Evolutionary conservation across 768 basidiomycete genomes (phyloP).

Genomic region (Vishniacozyma victoriae): DNA sequence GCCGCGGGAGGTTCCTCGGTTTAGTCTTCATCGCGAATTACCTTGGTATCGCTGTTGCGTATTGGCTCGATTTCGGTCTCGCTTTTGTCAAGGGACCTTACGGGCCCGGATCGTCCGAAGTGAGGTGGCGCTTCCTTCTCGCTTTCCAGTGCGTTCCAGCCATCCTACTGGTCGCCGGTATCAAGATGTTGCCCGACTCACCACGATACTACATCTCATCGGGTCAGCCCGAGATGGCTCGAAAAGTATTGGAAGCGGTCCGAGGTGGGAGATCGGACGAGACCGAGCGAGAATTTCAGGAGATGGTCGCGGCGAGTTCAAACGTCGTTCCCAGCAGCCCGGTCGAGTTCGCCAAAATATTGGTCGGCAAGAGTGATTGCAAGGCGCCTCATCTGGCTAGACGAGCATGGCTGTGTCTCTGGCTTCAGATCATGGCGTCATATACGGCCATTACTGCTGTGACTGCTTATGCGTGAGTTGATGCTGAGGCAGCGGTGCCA

Average conservation of each 20-base stretch:
- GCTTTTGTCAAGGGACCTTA: slow-evolving; percentile 11
- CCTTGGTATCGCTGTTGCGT: slow-evolving; percentile 21
- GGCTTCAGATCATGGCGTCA: slow-evolving; percentile 28
- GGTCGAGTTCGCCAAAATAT: slow-evolving; percentile 10
- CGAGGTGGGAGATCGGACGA: slow-evolving; percentile 9
- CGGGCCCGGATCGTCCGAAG: slow-evolving; percentile 7
- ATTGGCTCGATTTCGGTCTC: slow-evolving; percentile 24
- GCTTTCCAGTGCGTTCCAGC: slow-evolving; percentile 29
- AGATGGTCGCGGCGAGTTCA: slow-evolving; percentile 10
- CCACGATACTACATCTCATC: slow-evolving; percentile 23
- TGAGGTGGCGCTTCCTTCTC: slow-evolving; percentile 24
- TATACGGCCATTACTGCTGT: slow-evolving; percentile 24
- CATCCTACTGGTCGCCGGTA: slow-evolving; percentile 13
- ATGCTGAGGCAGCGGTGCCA: too few relatives aligned
- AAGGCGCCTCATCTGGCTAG: slow-evolving; percentile 12
- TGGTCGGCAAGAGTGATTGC: neutral
- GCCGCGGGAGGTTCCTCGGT: slow-evolving; percentile 23
- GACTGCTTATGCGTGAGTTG: slow-evolving; percentile 4
- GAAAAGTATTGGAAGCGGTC: slow-evolving; percentile 18
- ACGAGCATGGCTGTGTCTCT: slow-evolving; percentile 23
- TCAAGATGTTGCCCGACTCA: slow-evolving; percentile 20
- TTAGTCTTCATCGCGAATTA: slow-evolving; percentile 26
- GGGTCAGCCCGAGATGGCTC: slow-evolving; percentile 14
- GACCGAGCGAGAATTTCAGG: slow-evolving; percentile 12
- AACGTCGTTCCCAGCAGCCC: slow-evolving; percentile 6